Evolutionary conservation across 2,329 filamentous ascomycete genomes (phyloP).

Genomic region (Venturia asperata): DNA sequence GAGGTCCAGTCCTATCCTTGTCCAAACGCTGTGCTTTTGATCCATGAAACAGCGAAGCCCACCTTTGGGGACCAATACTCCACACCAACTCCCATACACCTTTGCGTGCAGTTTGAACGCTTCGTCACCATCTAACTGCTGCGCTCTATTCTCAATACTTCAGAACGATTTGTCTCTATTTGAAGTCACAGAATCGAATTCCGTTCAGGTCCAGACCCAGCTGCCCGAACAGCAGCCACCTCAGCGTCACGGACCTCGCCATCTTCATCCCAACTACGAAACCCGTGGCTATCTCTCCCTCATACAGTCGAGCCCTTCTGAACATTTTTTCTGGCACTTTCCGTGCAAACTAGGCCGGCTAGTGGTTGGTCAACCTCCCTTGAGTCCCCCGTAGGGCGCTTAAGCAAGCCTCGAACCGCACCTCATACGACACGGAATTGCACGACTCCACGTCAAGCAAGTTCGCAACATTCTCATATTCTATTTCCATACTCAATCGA

Average conservation of each 20-base stretch:
- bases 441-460: background rate
- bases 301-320: background rate
- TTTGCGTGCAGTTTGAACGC: background rate
- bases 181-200: background rate
- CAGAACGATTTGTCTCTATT: too few species aligned
- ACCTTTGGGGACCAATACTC: background rate
- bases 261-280: background rate
- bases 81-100: background rate
- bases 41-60: conserved; percentile 6
- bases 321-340: background rate
- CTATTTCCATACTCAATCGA: background rate
- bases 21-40: background rate
- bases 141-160: background rate
- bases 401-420: conserved; percentile 7
- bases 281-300: background rate
- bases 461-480: background rate
- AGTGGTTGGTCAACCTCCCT: conserved; percentile 8
- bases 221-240: conserved; percentile 6
- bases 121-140: background rate
- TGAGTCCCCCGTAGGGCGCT: conserved; percentile 3
- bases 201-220: background rate
- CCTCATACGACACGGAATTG: background rate
- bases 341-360: background rate
- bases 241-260: background rate
- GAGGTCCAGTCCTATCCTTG: background rate